Evolutionary conservation across 228 moss, liverwort and hornwort genomes (phyloP).

Genomic region (Sphagnum magellanicum): DNA sequence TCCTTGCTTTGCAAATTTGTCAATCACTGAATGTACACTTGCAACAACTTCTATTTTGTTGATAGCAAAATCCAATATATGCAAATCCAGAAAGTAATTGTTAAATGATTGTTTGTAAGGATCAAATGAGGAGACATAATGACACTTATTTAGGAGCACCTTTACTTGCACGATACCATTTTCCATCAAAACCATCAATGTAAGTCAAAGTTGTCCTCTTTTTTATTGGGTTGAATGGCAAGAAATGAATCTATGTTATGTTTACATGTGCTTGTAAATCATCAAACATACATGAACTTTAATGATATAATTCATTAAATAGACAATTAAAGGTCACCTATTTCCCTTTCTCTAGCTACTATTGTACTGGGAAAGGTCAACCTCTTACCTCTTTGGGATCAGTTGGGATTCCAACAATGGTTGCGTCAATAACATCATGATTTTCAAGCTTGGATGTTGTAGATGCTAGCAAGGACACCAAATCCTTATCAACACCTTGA

Average conservation of each 20-base stretch:
- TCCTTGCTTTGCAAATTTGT: constrained; percentile 4
- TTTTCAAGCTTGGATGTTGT: background rate
- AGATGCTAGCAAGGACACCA: constrained; percentile 1
- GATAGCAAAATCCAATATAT: background rate
- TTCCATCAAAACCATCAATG: background rate
- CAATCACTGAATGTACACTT: constrained; percentile 1
- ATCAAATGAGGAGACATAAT: too few relatives aligned
- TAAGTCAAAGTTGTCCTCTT: background rate
- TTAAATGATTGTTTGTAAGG: too few relatives aligned
- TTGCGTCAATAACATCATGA: constrained; percentile 4
- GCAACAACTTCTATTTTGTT: background rate
- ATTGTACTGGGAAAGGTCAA: too few relatives aligned
- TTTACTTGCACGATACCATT: constrained; percentile 4
- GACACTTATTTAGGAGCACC: constrained; percentile 47
- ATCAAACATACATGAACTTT: too few relatives aligned
- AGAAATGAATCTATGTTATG: background rate
- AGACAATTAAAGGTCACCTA: too few relatives aligned
- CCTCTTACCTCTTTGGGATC: background rate
- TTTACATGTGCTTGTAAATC: background rate
- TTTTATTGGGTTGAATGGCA: background rate
- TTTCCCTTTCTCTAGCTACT: too few relatives aligned
- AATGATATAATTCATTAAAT: too few relatives aligned
- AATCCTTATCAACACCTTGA: constrained; percentile 1
- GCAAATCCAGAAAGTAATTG: background rate
- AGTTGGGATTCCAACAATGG: background rate